Conservation (phyloP, 164 flowering plant genomes). For the Dillenia suffruticosa region DNA sequence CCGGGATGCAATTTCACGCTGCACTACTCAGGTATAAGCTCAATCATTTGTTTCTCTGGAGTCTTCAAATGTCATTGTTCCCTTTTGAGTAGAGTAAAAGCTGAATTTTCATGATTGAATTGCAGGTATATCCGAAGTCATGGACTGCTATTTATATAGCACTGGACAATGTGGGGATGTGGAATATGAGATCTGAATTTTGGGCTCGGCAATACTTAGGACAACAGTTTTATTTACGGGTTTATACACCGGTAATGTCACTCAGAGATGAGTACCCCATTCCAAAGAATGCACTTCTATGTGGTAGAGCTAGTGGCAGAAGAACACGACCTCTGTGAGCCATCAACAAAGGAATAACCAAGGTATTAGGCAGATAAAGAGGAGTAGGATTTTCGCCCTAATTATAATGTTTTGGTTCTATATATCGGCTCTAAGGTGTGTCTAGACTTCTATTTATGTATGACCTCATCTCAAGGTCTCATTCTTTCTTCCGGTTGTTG, state of each 20-base stretch:
- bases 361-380: not conserved
- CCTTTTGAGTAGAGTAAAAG: too few relatives aligned
- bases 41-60: not conserved
- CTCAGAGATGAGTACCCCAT: slow-evolving; percentile 77
- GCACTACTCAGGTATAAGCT: slow-evolving; percentile 64
- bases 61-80: too few relatives aligned
- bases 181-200: slow-evolving; percentile 79
- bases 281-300: slow-evolving; percentile 76
- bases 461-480: slow-evolving; percentile 68
- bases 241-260: slow-evolving; percentile 54
- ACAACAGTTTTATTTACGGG: slow-evolving; percentile 80
- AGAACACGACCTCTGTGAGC: slow-evolving; percentile 59
- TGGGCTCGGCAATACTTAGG: slow-evolving; percentile 92
- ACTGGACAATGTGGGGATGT: slow-evolving; percentile 87
- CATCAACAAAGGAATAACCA: not conserved
- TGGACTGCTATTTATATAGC: slow-evolving; percentile 81
- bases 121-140: slow-evolving; percentile 81
- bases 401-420: slow-evolving; percentile 7
- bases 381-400: not conserved
- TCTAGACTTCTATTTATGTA: not conserved
- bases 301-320: slow-evolving; percentile 64
- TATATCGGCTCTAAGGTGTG: slow-evolving; percentile 3
- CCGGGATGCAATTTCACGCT: slow-evolving; percentile 65
- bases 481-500: slow-evolving; percentile 31
- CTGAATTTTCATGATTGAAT: not conserved